Conservation (phyloP, 2,329 filamentous ascomycete genomes). For the Ophiostoma populinum region DNA sequence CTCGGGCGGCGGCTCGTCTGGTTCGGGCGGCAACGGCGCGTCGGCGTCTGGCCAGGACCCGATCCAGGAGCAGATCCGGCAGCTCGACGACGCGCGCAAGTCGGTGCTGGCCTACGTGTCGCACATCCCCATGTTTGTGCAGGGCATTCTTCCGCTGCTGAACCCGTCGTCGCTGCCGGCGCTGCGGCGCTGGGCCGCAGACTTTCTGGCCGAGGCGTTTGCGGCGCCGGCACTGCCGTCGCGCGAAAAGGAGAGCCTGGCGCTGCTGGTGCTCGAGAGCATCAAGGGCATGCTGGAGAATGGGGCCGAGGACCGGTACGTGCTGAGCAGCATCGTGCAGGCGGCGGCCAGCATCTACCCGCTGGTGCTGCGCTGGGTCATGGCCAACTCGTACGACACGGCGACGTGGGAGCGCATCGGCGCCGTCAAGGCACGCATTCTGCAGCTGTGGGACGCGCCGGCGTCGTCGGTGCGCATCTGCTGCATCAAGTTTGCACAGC, state of each 20-base stretch:
- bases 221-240: conserved; percentile 69
- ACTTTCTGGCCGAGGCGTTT: conserved; percentile 92
- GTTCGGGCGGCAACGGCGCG: too few species aligned
- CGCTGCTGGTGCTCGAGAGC: conserved; percentile 60
- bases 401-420: conserved; percentile 77
- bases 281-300: conserved; percentile 54
- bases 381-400: conserved; percentile 68
- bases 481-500: conserved; percentile 94
- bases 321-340: conserved; percentile 76
- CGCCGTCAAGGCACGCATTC: conserved; percentile 73
- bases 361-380: conserved; percentile 78
- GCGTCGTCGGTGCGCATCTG: conserved; percentile 66
- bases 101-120: conserved; percentile 73
- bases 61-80: conserved; percentile 61
- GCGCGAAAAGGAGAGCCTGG: conserved; percentile 65
- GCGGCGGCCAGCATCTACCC: conserved; percentile 86
- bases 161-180: conserved; percentile 57
- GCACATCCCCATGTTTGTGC: conserved; percentile 83
- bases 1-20: too few species aligned
- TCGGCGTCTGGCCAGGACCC: conserved; percentile 17
- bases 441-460: conserved; percentile 74
- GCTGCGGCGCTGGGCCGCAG: conserved; percentile 85
- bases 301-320: conserved; percentile 57
- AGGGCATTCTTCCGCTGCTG: conserved; percentile 84
- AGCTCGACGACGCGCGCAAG: conserved; percentile 79